A percentile compares a stretch with the other conserved stretches of the same genome.
phyloP scores from a whole-genome alignment of 225 moss, liverwort and hornwort species.

The Physcomitrium patens region DNA sequence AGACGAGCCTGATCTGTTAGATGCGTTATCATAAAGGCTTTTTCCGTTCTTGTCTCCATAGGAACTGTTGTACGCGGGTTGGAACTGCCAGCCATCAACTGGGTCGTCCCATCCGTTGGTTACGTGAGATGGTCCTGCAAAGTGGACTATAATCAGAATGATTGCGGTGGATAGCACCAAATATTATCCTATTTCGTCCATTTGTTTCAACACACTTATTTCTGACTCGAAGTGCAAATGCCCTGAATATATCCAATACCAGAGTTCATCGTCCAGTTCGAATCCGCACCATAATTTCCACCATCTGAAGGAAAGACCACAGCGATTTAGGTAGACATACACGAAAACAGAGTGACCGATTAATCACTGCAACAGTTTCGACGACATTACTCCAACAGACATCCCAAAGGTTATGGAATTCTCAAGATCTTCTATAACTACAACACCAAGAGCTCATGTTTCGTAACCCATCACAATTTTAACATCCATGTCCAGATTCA shows the following conservation, averaged over 20 bases:
- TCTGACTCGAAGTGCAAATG: background rate
- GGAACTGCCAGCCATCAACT: slow-evolving; percentile 60
- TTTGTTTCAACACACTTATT: background rate
- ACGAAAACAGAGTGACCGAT: no score
- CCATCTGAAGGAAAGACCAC: slow-evolving; percentile 25
- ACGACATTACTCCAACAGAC: background rate
- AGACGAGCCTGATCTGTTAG: slow-evolving; percentile 38
- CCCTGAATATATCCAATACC: slow-evolving; percentile 28
- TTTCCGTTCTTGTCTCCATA: slow-evolving; percentile 51
- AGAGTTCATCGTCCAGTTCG: slow-evolving; percentile 45
- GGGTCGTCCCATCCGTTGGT: slow-evolving; percentile 64
- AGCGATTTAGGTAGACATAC: slow-evolving; percentile 14
- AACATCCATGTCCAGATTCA: no score
- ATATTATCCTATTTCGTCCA: background rate
- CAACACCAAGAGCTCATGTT: no score
- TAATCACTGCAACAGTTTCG: background rate
- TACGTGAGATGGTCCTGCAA: slow-evolving; percentile 51
- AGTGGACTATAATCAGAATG: background rate
- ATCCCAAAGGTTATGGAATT: background rate
- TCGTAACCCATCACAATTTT: no score
- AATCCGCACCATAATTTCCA: slow-evolving; percentile 24
- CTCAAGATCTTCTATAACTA: no score
- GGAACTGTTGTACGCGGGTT: slow-evolving; percentile 33
- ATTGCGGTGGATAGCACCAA: background rate
- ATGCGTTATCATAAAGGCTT: slow-evolving; percentile 27